Evolutionary conservation across 2,329 filamentous ascomycete genomes (phyloP).

Genomic region (Hymenoscyphus linearis): DNA sequence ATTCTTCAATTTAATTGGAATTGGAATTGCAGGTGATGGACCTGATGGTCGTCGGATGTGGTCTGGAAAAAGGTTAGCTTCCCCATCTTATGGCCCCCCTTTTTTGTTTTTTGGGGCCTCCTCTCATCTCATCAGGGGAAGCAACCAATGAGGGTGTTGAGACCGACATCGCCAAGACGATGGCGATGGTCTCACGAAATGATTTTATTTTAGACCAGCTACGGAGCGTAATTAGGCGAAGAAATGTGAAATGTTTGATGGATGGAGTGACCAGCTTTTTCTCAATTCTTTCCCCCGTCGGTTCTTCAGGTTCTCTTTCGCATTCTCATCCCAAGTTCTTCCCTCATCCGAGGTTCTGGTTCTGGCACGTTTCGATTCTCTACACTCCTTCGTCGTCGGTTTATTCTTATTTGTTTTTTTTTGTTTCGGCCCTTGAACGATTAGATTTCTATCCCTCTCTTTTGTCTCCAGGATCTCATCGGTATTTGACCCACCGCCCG

Average conservation of each 20-base stretch:
- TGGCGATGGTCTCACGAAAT: background rate
- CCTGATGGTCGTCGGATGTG: too few relatives aligned
- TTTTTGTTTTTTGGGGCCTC: background rate
- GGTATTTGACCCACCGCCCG: background rate
- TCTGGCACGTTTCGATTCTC: background rate
- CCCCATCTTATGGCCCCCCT: background rate
- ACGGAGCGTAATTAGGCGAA: background rate
- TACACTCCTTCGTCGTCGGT: background rate
- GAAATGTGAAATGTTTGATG: too few relatives aligned
- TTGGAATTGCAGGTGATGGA: background rate
- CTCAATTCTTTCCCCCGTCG: background rate
- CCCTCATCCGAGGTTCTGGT: background rate
- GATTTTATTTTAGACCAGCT: background rate
- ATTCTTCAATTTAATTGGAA: too few relatives aligned
- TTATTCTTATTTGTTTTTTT: background rate
- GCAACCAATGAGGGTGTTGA: background rate
- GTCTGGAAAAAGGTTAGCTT: background rate
- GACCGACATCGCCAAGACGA: background rate
- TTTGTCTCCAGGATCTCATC: background rate
- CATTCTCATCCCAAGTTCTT: background rate
- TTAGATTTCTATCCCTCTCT: too few relatives aligned
- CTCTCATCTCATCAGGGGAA: background rate
- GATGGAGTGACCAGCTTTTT: background rate
- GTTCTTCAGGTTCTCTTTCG: background rate
- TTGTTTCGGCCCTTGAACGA: background rate